Evolutionary conservation across 331 rosid species (phyloP).

Genomic region (Malus hybrid): DNA sequence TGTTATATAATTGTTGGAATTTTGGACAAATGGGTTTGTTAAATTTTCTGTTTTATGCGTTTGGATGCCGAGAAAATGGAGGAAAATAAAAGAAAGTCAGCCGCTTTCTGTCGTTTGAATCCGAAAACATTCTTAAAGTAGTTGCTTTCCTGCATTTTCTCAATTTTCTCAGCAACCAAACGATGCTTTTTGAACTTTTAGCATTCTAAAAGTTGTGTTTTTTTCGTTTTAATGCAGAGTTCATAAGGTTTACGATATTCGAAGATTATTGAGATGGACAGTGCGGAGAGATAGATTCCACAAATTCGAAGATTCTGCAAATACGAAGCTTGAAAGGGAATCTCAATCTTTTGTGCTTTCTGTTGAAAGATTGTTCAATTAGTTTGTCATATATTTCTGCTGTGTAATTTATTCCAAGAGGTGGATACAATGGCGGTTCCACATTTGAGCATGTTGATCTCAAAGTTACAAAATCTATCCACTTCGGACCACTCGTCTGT

Average conservation of each 20-base stretch:
- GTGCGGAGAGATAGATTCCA: conserved; percentile 49
- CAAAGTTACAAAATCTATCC: conserved; percentile 40
- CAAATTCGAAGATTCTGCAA: conserved; percentile 4
- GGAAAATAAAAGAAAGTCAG: not conserved
- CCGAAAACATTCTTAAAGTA: not conserved
- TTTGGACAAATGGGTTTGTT: not conserved
- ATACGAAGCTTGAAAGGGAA: conserved; percentile 10
- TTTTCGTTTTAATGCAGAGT: conserved; percentile 29
- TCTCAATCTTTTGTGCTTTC: not conserved
- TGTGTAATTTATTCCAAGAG: conserved; percentile 4
- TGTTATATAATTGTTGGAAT: not conserved
- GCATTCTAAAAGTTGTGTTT: not conserved
- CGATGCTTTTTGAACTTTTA: not conserved
- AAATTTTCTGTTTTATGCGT: not conserved
- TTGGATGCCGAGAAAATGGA: conserved; percentile 16
- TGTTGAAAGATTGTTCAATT: not conserved
- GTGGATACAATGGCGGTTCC: conserved; percentile 49
- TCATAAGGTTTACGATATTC: conserved; percentile 17
- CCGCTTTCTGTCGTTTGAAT: not conserved
- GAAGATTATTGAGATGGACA: conserved; percentile 38
- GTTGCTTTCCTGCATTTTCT: not conserved
- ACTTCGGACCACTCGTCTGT: conserved; percentile 87
- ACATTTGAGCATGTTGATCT: conserved; percentile 24
- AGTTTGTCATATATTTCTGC: not conserved
- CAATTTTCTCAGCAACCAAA: not conserved